Evolutionary conservation across 164 flowering plant species (phyloP), one percentile per base, ranked within the genome.

Genomic region (Platanus orientalis): DNA sequence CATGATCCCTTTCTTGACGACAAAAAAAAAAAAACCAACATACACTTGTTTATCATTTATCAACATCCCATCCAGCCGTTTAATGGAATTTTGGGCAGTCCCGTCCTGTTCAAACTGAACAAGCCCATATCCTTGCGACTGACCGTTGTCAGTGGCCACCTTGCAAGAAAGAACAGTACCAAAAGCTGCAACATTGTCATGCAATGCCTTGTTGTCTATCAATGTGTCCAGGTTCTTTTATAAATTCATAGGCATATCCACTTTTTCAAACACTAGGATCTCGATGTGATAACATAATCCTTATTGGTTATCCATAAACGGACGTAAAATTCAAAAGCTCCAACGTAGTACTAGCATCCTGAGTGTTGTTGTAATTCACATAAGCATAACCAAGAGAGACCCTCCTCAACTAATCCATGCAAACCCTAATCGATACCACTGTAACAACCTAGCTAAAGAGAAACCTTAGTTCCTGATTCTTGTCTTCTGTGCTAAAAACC

Each of bases 101-200:
- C 85, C 87, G 21, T 86, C 89, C 27, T 70, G 68, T n/a, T 87
- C 92, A 77, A 79, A 90, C 72, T 90, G 93, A 21, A 87, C 93
- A 76, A 80, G 87, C 0, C 96, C 96, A 70, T 83, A 83, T 7
- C 97, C 97, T 73, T 73, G 84, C 1, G 90, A 80, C 42, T 76
- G 78, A 7, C 88, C 92, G 70, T 60, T 81, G 69, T n/a, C n/a
- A n/a, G n/a, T n/a, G n/a, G n/a, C n/a, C n/a, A n/a, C n/a, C n/a
- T n/a, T n/a, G n/a, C n/a, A n/a, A n/a, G n/a, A n/a, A n/a, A n/a
- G n/a, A n/a, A n/a, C n/a, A n/a, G n/a, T n/a, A n/a, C n/a, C n/a
- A 68, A 90, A 85, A 32, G 79, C 45, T 42, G 80, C 77, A 77
- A 90, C 87, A 49, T 82, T 84, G 16, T 87, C 91, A 54, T 71